phyloP scores from a whole-genome alignment of 148 eudicot species.

The Bassia scoparia region DNA sequence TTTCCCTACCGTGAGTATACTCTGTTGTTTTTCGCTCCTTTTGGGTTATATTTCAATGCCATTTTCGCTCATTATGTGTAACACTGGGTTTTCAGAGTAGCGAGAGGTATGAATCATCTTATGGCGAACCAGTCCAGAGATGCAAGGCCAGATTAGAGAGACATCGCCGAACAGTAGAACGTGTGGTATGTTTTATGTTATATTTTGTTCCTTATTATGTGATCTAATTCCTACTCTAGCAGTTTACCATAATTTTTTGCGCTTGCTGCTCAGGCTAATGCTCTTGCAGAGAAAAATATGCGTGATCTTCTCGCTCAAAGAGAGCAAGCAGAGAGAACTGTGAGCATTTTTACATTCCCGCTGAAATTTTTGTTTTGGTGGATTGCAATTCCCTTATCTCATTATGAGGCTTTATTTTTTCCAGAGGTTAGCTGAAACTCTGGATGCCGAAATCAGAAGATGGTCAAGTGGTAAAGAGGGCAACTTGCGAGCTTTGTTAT shows the following conservation, averaged over 20 bases:
- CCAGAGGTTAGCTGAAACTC: conserved; percentile 84
- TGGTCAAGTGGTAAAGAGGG: conserved; percentile 98
- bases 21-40: background rate
- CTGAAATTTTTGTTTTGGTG: conserved; percentile 3
- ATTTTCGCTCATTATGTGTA: conserved; percentile 13
- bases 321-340: conserved; percentile 90
- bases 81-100: conserved; percentile 37
- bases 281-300: conserved; percentile 88
- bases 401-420: conserved; percentile 2
- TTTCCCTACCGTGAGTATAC: conserved; percentile 60
- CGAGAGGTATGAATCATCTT: conserved; percentile 45
- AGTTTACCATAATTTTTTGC: background rate
- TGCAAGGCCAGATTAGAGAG: conserved; percentile 97
- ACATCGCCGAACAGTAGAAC: conserved; percentile 90
- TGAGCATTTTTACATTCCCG: conserved; percentile 29
- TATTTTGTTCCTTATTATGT: background rate
- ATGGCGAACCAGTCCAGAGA: conserved; percentile 78
- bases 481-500: conserved; percentile 89
- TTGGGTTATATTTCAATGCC: too few species aligned
- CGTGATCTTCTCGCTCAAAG: conserved; percentile 80
- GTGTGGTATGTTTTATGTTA: conserved; percentile 70
- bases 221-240: background rate
- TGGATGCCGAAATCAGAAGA: conserved; percentile 92
- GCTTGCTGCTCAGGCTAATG: conserved; percentile 64
- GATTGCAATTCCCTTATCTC: background rate